phyloP scores from a whole-genome alignment of 2,329 filamentous ascomycete genomes.

The Beauveria pseudobassiana region DNA sequence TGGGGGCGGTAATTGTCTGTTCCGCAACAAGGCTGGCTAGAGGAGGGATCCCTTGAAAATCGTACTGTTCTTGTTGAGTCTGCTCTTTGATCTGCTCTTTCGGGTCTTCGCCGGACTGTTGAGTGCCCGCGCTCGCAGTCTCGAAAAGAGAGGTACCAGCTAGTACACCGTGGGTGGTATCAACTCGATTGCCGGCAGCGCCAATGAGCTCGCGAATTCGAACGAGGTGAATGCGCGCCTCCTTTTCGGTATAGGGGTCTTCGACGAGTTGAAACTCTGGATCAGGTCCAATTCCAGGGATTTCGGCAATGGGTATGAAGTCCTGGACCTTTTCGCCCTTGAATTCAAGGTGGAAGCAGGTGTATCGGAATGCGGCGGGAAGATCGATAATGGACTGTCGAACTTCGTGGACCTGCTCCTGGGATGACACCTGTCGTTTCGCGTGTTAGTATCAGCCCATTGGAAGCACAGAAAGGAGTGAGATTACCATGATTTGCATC shows the following conservation, averaged over 20 bases:
- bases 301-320: constrained; percentile 85
- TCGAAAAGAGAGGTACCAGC: constrained; percentile 86
- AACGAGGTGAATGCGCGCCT: constrained; percentile 89
- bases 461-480: constrained; percentile 13
- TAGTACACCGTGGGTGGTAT: constrained; percentile 76
- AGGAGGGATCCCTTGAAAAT: constrained; percentile 63
- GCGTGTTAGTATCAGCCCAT: not conserved
- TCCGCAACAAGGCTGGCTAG: constrained; percentile 66
- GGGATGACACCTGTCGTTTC: constrained; percentile 62
- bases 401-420: constrained; percentile 96
- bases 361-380: constrained; percentile 90
- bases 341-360: constrained; percentile 96
- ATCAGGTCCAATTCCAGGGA: constrained; percentile 67
- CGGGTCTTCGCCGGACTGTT: constrained; percentile 24
- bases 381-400: constrained; percentile 94
- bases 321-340: constrained; percentile 88
- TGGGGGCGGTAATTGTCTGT: constrained; percentile 61
- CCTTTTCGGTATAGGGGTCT: constrained; percentile 97
- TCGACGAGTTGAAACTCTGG: constrained; percentile 78
- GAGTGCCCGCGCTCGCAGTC: constrained; percentile 51
- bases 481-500: constrained; percentile 72
- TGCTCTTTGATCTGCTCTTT: constrained; percentile 24
- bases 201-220: constrained; percentile 89
- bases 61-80: constrained; percentile 56
- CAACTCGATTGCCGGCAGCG: constrained; percentile 79